Evolutionary conservation across 345 rosid genomes (phyloP).

Genomic region (Populus pruinosa): DNA sequence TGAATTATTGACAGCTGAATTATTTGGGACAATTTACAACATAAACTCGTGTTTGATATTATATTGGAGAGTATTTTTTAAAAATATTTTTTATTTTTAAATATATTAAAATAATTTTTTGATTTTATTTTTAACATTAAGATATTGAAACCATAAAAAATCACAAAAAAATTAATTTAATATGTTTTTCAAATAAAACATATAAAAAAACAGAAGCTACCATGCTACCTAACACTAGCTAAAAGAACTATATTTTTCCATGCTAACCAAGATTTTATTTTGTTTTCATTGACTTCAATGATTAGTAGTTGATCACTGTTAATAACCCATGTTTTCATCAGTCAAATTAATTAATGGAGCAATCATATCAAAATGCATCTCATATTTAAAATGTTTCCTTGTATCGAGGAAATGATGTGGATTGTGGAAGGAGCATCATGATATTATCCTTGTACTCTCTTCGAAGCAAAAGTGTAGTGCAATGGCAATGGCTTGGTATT

Average conservation of each 20-base stretch:
- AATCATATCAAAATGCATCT: not conserved
- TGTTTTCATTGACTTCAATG: not conserved
- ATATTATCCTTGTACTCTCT: not conserved
- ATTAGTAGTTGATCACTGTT: not conserved
- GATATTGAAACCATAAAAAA: rapidly evolving
- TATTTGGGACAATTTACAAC: not conserved
- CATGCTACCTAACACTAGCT: no score
- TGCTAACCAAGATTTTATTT: no score
- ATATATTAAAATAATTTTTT: no score
- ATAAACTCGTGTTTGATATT: no score
- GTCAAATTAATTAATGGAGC: not conserved
- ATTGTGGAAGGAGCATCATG: not conserved
- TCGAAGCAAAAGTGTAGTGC: not conserved
- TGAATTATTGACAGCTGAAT: no score
- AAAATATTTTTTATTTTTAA: no score
- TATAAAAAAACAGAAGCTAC: no score
- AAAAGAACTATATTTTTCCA: not conserved
- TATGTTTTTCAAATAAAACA: no score
- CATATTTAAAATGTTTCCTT: not conserved
- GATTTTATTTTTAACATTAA: no score
- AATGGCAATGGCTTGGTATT: not conserved
- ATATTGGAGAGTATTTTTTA: no score
- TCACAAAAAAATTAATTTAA: no score
- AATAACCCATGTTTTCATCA: not conserved
- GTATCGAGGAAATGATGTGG: not conserved